Conservation (phyloP, 805 yeast genomes). For the Ogataea pini region DNA sequence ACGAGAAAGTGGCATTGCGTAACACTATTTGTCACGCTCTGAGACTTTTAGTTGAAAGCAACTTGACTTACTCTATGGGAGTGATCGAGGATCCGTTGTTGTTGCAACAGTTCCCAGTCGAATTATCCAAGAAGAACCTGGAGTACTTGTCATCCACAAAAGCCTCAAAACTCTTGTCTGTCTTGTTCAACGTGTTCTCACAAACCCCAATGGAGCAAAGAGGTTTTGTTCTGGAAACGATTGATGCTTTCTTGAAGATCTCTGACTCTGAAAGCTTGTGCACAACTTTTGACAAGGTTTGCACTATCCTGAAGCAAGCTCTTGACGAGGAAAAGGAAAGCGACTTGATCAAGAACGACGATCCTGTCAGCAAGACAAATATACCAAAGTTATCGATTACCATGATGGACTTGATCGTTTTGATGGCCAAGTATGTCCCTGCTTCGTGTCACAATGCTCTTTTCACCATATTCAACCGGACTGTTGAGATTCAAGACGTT, state of each 20-base stretch:
- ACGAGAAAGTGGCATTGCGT: slow-evolving; percentile 73
- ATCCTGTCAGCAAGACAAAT: slow-evolving; percentile 33
- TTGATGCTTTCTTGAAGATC: slow-evolving; percentile 75
- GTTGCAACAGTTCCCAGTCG: slow-evolving; percentile 60
- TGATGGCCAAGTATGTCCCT: slow-evolving; percentile 85
- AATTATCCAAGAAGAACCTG: slow-evolving; percentile 56
- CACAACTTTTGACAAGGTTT: slow-evolving; percentile 81
- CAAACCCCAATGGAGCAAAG: slow-evolving; percentile 84
- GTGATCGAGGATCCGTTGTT: slow-evolving; percentile 59
- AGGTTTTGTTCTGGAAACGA: slow-evolving; percentile 81
- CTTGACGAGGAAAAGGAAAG: slow-evolving; percentile 56
- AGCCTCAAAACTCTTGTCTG: slow-evolving; percentile 78
- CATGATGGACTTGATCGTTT: slow-evolving; percentile 87
- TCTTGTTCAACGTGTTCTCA: slow-evolving; percentile 88
- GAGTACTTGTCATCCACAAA: slow-evolving; percentile 59
- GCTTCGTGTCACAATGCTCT: slow-evolving; percentile 67
- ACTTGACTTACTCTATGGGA: slow-evolving; percentile 61
- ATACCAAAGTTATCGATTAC: slow-evolving; percentile 68
- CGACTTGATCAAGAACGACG: slow-evolving; percentile 36
- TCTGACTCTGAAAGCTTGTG: slow-evolving; percentile 66
- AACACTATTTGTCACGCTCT: slow-evolving; percentile 82
- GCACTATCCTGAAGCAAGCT: slow-evolving; percentile 72
- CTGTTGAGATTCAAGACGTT: slow-evolving; percentile 60
- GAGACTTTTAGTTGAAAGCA: slow-evolving; percentile 75
- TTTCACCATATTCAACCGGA: slow-evolving; percentile 72